phyloP scores from a whole-genome alignment of 257 asterid genomes.

The Striga asiatica region DNA sequence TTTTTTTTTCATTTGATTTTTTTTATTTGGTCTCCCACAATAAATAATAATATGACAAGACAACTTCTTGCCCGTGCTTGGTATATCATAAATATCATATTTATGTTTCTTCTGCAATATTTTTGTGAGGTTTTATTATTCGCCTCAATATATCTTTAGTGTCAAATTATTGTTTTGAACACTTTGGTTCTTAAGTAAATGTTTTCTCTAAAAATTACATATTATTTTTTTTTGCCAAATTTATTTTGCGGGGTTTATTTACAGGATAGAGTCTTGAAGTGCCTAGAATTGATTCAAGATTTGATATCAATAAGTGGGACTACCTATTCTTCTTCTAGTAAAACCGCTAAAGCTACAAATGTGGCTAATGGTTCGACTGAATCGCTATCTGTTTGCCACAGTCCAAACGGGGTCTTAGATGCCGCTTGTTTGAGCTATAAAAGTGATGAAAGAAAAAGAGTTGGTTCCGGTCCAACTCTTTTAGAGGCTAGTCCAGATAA shows the following conservation, averaged over 20 bases:
- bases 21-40: too few species aligned
- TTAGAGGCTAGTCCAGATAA: constrained; percentile 26
- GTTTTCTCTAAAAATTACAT: too few species aligned
- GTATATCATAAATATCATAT: neutral
- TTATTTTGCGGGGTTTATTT: constrained; percentile 6
- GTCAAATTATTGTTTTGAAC: neutral
- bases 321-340: neutral
- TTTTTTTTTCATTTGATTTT: too few species aligned
- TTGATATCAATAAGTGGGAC: constrained; percentile 32
- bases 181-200: neutral
- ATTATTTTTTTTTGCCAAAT: neutral
- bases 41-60: constrained; percentile 3
- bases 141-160: neutral
- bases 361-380: constrained; percentile 11
- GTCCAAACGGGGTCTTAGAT: constrained; percentile 63
- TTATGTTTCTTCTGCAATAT: neutral
- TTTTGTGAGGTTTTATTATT: neutral
- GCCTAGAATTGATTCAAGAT: constrained; percentile 47
- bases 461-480: constrained; percentile 29
- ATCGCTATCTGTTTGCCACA: constrained; percentile 24
- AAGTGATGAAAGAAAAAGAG: constrained; percentile 38
- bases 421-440: constrained; percentile 31
- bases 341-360: neutral
- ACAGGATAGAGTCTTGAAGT: constrained; percentile 58
- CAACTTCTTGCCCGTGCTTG: neutral